phyloP scores from a whole-genome alignment of 2,329 filamentous ascomycete species.

The Pleurostoma richardsiae region DNA sequence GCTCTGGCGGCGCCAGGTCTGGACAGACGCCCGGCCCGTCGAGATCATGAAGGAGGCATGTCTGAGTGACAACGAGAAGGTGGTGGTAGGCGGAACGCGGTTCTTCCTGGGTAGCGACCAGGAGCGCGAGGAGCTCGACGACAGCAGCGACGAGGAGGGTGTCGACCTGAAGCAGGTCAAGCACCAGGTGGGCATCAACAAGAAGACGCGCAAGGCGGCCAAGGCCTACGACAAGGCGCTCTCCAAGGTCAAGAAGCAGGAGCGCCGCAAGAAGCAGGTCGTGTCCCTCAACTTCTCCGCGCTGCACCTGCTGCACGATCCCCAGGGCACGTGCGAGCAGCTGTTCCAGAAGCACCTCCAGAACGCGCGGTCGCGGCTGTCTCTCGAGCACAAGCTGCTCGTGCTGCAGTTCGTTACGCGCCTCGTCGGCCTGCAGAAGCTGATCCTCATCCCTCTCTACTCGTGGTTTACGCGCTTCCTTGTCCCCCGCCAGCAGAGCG shows the following conservation, averaged over 20 bases:
- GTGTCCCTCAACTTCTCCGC: slow-evolving; percentile 94
- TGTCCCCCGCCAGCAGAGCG: slow-evolving; percentile 79
- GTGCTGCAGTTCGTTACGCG: slow-evolving; percentile 87
- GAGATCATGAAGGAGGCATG: slow-evolving; percentile 96
- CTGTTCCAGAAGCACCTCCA: slow-evolving; percentile 90
- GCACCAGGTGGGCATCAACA: slow-evolving; percentile 88
- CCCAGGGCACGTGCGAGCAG: slow-evolving; percentile 86
- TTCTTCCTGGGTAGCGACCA: slow-evolving; percentile 97
- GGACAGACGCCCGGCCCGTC: slow-evolving; percentile 92
- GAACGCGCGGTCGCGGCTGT: slow-evolving; percentile 76
- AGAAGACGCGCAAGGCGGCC: slow-evolving; percentile 87
- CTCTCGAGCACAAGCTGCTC: slow-evolving; percentile 83
- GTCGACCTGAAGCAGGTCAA: slow-evolving; percentile 75
- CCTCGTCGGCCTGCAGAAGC: slow-evolving; percentile 86
- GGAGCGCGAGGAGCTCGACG: slow-evolving; percentile 87
- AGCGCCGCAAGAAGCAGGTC: slow-evolving; percentile 82
- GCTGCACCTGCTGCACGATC: slow-evolving; percentile 87
- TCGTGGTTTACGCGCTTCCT: slow-evolving; percentile 95
- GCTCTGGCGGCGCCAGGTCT: slow-evolving; percentile 93
- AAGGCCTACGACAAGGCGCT: slow-evolving; percentile 76
- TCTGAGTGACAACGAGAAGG: slow-evolving; percentile 87
- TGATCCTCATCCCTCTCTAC: slow-evolving; percentile 86
- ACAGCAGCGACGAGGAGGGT: slow-evolving; percentile 77
- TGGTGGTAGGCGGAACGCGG: slow-evolving; percentile 77
- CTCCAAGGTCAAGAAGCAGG: slow-evolving; percentile 73